Evolutionary conservation across 1,284 basidiomycete species (phyloP), one percentile per base, ranked within the genome.

Genomic region (Agaricales sp.): DNA sequence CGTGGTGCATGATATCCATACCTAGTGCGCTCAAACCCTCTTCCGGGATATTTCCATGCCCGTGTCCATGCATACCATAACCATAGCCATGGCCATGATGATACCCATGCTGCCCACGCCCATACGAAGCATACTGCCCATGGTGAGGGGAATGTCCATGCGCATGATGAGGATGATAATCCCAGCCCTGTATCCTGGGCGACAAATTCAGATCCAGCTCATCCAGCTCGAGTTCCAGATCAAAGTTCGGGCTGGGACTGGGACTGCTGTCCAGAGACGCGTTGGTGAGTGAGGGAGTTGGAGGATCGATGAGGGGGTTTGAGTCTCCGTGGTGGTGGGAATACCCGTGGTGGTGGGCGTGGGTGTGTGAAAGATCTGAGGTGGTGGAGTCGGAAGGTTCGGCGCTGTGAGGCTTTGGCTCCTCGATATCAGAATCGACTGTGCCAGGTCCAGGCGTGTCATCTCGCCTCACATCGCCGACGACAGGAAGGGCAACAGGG

Each of bases 221-320:
- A 4, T 8, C 39, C 8, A 11, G 8, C 8, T n/a, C 19, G 65
- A 2, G 65, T 65, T 1, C 57, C 54, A 2, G 64, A 65, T 18
- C 65, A 66, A 1, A 14, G 8, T n/a, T 16, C 18, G 67, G 59
- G 23, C 62, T 54, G 1, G 67, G 67, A 1, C 56, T 54, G 3
- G 68, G 67, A 35, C 63, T 67, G 53, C 65, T 68, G 45, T 67
- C 63, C 11, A 67, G 51, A 2, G 68, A 69, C 1, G 67, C 64
- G 50, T 67, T 61, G 2, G 68, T 66, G 4, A 69, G 58, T 0
- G 68, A 59, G 0, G 69, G 67, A 0, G 68, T 71, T 0, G 68
- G 62, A 1, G 67, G 66, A 46, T 63, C 61, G 26, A 23, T 6
- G 46, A 16, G 8, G 24, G n/a, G 8, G 46, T 23, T 13, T 12